Base-by-base conservation (phyloP, 2,329 filamentous ascomycete species). In the Aspergillus amoenus region DNA sequence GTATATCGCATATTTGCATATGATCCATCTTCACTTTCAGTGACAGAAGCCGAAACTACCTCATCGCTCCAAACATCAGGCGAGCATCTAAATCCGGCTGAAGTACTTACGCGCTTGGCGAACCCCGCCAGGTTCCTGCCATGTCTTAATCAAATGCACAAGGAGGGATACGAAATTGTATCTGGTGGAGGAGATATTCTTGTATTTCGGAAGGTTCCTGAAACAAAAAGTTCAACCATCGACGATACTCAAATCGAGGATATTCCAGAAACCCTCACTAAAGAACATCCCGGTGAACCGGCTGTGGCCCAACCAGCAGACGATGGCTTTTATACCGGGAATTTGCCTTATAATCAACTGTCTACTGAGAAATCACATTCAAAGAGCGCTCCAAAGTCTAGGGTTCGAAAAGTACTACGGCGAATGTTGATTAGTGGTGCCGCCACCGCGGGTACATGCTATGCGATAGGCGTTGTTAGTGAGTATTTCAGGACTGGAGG, bases 401-500 rank as follows among this genome's bases (percentile, higher is more conserved):
- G 53, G 17, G 34, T 63, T 24, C 55, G 63, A 27, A 68, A 60
- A n/a, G 41, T 62, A 7, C 12, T 72, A 5, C 70, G 72, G 22
- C 65, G 72, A 40, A 70, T 76, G 58, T 21, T 77, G 7, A 55
- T 76, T n/a, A 63, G 70, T 21, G 70, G 75, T 5, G 62, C 62
- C 1, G 67, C 65, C 4, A 73, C 73, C 2, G 74, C 70, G 22
- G 72, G 64, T 34, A 72, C 73, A 5, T 78, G 72, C 55, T 78
- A 78, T 64, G 73, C 74, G 2, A 62, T 76, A 34, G 75, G 75
- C 4, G 74, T 75, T 34, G 68, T 75, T 4, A 64, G 59, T 11
- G 75, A 78, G 60, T 77, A 73, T 59, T 77, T 77, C 61, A 68
- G 74, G 24, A 76, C 74, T 12, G 75, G 75, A 5, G 75, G 75